Evolutionary conservation across 805 yeast genomes (phyloP).

Genomic region (Kuraishia floccosa): DNA sequence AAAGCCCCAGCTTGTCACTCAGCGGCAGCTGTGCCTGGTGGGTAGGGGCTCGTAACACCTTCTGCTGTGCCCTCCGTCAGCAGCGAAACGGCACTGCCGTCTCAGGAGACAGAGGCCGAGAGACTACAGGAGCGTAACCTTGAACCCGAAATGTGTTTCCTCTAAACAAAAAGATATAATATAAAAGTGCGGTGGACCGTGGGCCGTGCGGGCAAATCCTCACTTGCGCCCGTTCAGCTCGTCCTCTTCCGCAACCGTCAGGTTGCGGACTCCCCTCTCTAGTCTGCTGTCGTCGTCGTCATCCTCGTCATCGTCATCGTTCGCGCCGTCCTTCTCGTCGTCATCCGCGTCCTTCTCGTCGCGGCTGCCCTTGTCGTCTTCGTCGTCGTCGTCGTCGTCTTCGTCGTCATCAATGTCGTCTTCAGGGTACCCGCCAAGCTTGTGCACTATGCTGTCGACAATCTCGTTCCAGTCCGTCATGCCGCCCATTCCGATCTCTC

Average conservation of each 20-base stretch:
- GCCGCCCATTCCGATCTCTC: slow-evolving; percentile 59
- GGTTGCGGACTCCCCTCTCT: slow-evolving; percentile 11
- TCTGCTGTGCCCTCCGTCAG: slow-evolving; percentile 3
- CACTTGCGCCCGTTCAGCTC: too few relatives aligned
- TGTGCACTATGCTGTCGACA: slow-evolving; percentile 40
- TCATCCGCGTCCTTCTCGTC: slow-evolving; percentile 21
- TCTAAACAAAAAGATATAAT: too few relatives aligned
- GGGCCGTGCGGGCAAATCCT: too few relatives aligned
- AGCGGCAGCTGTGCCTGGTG: slow-evolving; percentile 1
- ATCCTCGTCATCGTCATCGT: slow-evolving; percentile 15
- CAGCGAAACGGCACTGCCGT: slow-evolving; percentile 1
- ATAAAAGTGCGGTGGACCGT: too few relatives aligned
- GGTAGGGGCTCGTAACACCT: slow-evolving; percentile 1
- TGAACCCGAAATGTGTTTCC: too few relatives aligned
- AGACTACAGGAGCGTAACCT: too few relatives aligned
- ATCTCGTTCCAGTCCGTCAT: slow-evolving; percentile 61
- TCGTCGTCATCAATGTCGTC: slow-evolving; percentile 44
- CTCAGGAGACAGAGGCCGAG: slow-evolving; percentile 2
- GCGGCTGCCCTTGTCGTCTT: slow-evolving; percentile 23
- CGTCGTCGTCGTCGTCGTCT: slow-evolving; percentile 22
- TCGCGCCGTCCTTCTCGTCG: slow-evolving; percentile 16
- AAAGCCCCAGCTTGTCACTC: too few relatives aligned
- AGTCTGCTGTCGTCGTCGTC: slow-evolving; percentile 11
- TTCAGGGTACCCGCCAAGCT: slow-evolving; percentile 39
- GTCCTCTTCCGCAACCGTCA: slow-evolving; percentile 20